These are phyloP conservation scores for Russula compacta DNA, from an alignment of 768 basidiomycete genomes.

Conservation along the genomic window DNA sequence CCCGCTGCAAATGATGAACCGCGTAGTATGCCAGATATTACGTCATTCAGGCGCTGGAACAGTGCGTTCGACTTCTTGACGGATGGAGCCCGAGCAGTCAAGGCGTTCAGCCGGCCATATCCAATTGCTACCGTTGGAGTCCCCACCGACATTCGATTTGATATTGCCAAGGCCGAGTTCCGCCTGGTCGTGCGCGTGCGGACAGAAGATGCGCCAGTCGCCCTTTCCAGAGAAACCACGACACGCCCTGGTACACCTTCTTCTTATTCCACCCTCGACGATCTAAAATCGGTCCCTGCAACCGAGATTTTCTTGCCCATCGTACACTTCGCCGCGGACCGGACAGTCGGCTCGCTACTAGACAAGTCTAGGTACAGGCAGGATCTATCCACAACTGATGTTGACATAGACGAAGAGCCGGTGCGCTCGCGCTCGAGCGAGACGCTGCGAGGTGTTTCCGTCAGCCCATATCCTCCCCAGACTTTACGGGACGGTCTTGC, in stretches of 20 bases:
- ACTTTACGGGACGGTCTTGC: slow-evolving; percentile 44
- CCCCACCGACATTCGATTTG: slow-evolving; percentile 60
- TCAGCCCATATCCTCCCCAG: slow-evolving; percentile 11
- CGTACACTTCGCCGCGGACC: slow-evolving; percentile 69
- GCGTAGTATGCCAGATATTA: slow-evolving; percentile 12
- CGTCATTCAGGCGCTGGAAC: slow-evolving; percentile 30
- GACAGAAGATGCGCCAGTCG: slow-evolving; percentile 41
- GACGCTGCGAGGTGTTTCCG: slow-evolving; percentile 16
- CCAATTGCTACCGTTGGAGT: slow-evolving; percentile 67
- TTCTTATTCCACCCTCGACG: slow-evolving; percentile 18
- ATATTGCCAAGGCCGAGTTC: slow-evolving; percentile 62
- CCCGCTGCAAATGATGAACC: slow-evolving; percentile 19
- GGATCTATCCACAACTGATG: slow-evolving; percentile 14
- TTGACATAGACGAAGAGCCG: neutral
- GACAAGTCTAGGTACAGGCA: neutral
- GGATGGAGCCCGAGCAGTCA: slow-evolving; percentile 75
- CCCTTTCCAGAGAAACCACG: slow-evolving; percentile 12
- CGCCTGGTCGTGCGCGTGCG: slow-evolving; percentile 57
- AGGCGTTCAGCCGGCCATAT: slow-evolving; percentile 81
- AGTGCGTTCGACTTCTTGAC: slow-evolving; percentile 68
- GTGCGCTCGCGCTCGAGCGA: slow-evolving; percentile 13
- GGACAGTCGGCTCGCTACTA: slow-evolving; percentile 21
- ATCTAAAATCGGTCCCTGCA: slow-evolving; percentile 33
- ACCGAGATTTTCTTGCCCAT: slow-evolving; percentile 91
- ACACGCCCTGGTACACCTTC: slow-evolving; percentile 16